Conservation (phyloP, 352 stramenopile species). For the Phytophthora litchii region DNA sequence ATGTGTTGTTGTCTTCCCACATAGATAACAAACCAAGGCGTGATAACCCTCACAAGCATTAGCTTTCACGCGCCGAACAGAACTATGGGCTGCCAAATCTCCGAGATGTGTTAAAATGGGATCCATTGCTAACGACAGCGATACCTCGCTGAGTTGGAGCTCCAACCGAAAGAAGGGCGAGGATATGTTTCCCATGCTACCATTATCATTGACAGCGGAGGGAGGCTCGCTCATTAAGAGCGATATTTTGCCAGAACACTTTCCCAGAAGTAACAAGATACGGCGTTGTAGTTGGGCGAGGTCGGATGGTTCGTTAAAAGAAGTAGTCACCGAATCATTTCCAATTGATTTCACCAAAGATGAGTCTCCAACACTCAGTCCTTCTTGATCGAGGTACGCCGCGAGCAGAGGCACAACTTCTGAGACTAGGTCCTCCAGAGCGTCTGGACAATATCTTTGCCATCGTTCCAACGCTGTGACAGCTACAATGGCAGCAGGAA, state of each 20-base stretch:
- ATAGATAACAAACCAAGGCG: conserved; percentile 70
- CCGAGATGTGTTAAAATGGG: conserved; percentile 59
- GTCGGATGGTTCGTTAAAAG: conserved; percentile 29
- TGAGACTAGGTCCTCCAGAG: conserved; percentile 43
- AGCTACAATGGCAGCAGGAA: conserved; percentile 63
- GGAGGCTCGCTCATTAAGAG: conserved; percentile 50
- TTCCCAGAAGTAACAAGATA: conserved; percentile 65
- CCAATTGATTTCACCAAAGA: conserved; percentile 11
- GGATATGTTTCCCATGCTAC: conserved; percentile 25
- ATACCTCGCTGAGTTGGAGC: conserved; percentile 50
- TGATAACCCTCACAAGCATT: conserved; percentile 74
- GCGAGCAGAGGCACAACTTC: conserved; percentile 53
- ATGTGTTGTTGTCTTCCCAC: conserved; percentile 70
- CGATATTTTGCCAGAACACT: conserved; percentile 50
- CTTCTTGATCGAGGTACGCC: conserved; percentile 59
- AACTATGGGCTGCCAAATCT: conserved; percentile 52
- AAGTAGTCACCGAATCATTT: conserved; percentile 11
- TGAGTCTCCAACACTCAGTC: conserved; percentile 12
- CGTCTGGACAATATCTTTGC: conserved; percentile 34
- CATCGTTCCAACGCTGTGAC: conserved; percentile 63
- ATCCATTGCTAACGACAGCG: conserved; percentile 50
- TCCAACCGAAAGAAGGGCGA: conserved; percentile 46
- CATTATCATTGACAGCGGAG: conserved; percentile 9
- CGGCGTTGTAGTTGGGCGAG: conserved; percentile 60
- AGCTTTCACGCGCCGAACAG: conserved; percentile 65